Conservation (phyloP, 1,284 basidiomycete species). For the Fomitopsis palustris region DNA sequence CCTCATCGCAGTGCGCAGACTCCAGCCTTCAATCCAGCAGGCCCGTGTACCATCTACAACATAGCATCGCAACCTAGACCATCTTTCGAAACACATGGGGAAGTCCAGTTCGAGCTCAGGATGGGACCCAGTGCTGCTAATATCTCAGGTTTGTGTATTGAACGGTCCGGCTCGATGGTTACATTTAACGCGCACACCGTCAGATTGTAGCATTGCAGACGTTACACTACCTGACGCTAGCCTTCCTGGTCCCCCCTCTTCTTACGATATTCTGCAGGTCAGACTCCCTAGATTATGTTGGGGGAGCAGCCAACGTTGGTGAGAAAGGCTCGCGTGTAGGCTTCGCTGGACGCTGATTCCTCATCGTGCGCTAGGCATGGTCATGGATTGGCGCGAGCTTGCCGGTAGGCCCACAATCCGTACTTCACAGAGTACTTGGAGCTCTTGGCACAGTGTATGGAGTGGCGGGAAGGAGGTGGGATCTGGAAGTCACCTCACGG, state of each 20-base stretch:
- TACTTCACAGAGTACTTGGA: slow-evolving; percentile 59
- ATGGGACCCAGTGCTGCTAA: slow-evolving; percentile 76
- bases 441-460: slow-evolving; percentile 67
- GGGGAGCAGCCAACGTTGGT: slow-evolving; percentile 81
- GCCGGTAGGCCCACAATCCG: slow-evolving; percentile 75
- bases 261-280: slow-evolving; percentile 75
- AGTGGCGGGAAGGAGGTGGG: slow-evolving; percentile 72
- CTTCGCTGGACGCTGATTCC: background rate
- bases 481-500: slow-evolving; percentile 46
- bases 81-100: background rate
- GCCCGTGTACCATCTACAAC: background rate
- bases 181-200: background rate
- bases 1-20: background rate
- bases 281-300: slow-evolving; percentile 76
- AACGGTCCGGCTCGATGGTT: background rate
- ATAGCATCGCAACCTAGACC: background rate
- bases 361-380: slow-evolving; percentile 54
- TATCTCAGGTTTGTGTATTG: slow-evolving; percentile 53
- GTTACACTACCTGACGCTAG: slow-evolving; percentile 87
- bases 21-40: no score
- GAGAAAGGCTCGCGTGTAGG: slow-evolving; percentile 23
- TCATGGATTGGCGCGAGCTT: slow-evolving; percentile 98
- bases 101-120: slow-evolving; percentile 29
- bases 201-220: slow-evolving; percentile 92
- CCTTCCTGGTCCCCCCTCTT: slow-evolving; percentile 79